Percentiles rank a stretch among this genome's conserved stretches.
phyloP scores from a whole-genome alignment of 176 grass and related monocot species.

The Saccharum officinarum region DNA sequence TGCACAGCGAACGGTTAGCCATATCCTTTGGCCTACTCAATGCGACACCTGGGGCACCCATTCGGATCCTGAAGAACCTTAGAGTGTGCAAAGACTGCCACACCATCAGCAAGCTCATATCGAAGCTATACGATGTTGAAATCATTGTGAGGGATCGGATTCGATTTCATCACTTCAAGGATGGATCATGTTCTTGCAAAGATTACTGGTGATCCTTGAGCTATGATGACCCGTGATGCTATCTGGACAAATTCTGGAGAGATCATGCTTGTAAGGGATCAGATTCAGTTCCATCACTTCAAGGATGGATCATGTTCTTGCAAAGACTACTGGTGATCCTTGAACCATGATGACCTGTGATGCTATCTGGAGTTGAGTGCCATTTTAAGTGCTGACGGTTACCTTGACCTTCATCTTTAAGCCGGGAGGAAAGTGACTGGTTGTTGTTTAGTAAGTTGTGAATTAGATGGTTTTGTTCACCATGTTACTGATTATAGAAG shows the following conservation, averaged over 20 bases:
- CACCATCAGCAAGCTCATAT: conserved; percentile 77
- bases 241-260: not conserved
- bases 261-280: conserved; percentile 47
- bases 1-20: conserved; percentile 79
- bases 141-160: conserved; percentile 87
- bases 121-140: conserved; percentile 58
- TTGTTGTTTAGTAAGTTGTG: not conserved
- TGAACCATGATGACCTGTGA: not conserved
- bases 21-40: conserved; percentile 83
- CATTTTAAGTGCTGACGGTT: not conserved
- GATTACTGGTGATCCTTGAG: conserved; percentile 77
- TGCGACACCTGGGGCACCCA: conserved; percentile 36
- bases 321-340: conserved; percentile 84
- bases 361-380: not conserved
- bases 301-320: conserved; percentile 80
- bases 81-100: conserved; percentile 91
- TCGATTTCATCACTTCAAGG: conserved; percentile 87
- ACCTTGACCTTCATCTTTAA: not conserved
- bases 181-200: conserved; percentile 79
- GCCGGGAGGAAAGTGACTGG: too few relatives aligned
- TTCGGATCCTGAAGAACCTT: conserved; percentile 85
- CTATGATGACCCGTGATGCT: not conserved
- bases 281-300: conserved; percentile 87
- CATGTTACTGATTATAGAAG: not conserved
- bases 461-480: not conserved